Percentiles rank a stretch among this genome's conserved stretches.
Evolutionary conservation across 1,139 yeast genomes (phyloP).

Genomic region (Taphrina communis): DNA sequence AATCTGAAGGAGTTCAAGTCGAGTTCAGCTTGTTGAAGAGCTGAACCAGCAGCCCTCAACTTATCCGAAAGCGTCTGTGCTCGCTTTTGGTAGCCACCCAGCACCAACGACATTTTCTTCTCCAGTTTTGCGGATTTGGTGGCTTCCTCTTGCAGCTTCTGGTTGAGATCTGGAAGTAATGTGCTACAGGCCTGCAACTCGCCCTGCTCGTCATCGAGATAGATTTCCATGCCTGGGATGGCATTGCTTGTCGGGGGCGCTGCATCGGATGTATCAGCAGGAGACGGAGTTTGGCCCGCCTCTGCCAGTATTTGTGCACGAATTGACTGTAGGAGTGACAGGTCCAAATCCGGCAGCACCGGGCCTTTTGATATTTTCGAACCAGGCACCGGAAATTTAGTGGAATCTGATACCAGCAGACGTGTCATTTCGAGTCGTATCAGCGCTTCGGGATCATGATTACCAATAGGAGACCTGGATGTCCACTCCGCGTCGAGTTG

Average conservation of each 20-base stretch:
- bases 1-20: slow-evolving; percentile 35
- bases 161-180: slow-evolving; percentile 13
- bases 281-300: slow-evolving; percentile 44
- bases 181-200: not conserved
- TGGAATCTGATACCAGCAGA: slow-evolving; percentile 60
- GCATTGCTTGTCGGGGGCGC: slow-evolving; percentile 38
- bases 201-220: slow-evolving; percentile 11
- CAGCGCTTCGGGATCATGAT: slow-evolving; percentile 26
- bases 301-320: slow-evolving; percentile 25
- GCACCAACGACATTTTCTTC: slow-evolving; percentile 50
- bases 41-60: slow-evolving; percentile 39
- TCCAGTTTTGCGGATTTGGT: slow-evolving; percentile 53
- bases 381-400: slow-evolving; percentile 51
- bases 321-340: slow-evolving; percentile 14
- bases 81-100: slow-evolving; percentile 52
- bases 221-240: slow-evolving; percentile 31
- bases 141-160: slow-evolving; percentile 48
- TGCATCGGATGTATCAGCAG: not conserved
- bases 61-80: slow-evolving; percentile 32
- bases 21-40: slow-evolving; percentile 30
- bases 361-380: slow-evolving; percentile 41
- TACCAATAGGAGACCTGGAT: no score
- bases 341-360: slow-evolving; percentile 51
- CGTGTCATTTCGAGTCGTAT: slow-evolving; percentile 42
- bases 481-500: slow-evolving; percentile 47